A percentile compares a stretch with the other conserved stretches of the same genome.
Conservation (phyloP, 352 stramenopile species). For the Globisporangium iwayamae region DNA sequence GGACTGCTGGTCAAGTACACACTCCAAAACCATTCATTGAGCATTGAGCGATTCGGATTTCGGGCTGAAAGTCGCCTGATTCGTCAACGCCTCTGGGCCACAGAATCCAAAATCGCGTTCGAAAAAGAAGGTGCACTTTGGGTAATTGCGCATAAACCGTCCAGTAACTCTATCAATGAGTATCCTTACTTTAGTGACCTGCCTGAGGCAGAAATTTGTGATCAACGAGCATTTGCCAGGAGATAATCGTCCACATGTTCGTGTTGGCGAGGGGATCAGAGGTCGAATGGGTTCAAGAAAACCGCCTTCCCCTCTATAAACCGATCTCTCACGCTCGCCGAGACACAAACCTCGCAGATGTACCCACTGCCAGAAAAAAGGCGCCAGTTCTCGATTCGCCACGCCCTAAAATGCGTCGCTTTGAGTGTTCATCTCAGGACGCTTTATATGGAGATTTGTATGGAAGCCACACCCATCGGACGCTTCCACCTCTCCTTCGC, state of each 20-base stretch:
- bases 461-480: not conserved
- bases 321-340: not conserved
- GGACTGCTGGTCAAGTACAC: too few species aligned
- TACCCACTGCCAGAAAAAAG: constrained; percentile 3
- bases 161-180: too few species aligned
- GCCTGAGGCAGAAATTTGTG: not conserved
- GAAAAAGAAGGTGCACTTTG: constrained; percentile 2
- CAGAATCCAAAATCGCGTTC: not conserved
- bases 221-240: not conserved
- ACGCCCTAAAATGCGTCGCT: not conserved
- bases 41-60: not conserved
- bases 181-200: not conserved
- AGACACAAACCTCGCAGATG: not conserved
- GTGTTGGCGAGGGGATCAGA: not conserved
- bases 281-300: not conserved
- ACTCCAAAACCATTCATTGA: too few species aligned
- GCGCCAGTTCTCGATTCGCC: not conserved
- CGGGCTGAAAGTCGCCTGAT: not conserved
- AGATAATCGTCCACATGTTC: not conserved
- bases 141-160: not conserved
- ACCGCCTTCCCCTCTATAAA: not conserved
- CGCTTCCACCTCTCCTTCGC: not conserved
- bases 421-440: not conserved
- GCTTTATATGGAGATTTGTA: not conserved
- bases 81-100: not conserved